Evolutionary conservation across 306 rosid species (phyloP), one percentile per base, ranked within the genome.

Genomic region (Spatholobus suberectus): DNA sequence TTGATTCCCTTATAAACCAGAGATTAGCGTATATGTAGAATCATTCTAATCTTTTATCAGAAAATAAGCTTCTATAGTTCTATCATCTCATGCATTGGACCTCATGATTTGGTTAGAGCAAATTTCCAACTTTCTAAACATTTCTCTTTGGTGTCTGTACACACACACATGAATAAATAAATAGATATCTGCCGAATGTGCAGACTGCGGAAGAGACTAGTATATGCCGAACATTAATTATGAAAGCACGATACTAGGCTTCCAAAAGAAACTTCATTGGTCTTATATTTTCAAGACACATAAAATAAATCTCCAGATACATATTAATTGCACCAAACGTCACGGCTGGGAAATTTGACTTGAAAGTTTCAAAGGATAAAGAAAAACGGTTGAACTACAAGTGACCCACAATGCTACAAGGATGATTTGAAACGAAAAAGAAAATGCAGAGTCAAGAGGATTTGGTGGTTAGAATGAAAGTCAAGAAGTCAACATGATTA

Each of bases 321-420:
- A 54, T 65, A 21, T 18, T 54, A 79, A 18, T 26, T 12, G 26
- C 6, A 46, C 70, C 69, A 24, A 68, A 79, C 29, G 63, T 26
- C 62, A 43, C 73, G 1, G 14, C 72, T 7, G 9, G 34, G 62
- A 29, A 57, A 20, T 44, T 70, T 38, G 51, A 23, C 29, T 24
- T 38, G 5, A 59, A 24, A 1, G 6, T 35, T 43, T 23, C 44
- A 26, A 29, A 43, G 27, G 47, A 32, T 26, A 55, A 40, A 24
- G 18, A 61, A 17, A 71, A 81, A 43, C n/a, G 73, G 55, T 43
- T 47, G 32, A 80, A 69, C 67, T n/a, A 69, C 21, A 80, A 43
- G 9, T 57, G 18, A 68, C 70, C 58, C 21, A 40, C 47, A 18
- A 70, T 41, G 59, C 59, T 70, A 8, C 6, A n/a, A 35, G 6